Percentiles rank a stretch among this genome's conserved stretches.
These are phyloP conservation scores for Porcisia deanei DNA, from an alignment of 208 protist genomes.

Conservation along the genomic window DNA sequence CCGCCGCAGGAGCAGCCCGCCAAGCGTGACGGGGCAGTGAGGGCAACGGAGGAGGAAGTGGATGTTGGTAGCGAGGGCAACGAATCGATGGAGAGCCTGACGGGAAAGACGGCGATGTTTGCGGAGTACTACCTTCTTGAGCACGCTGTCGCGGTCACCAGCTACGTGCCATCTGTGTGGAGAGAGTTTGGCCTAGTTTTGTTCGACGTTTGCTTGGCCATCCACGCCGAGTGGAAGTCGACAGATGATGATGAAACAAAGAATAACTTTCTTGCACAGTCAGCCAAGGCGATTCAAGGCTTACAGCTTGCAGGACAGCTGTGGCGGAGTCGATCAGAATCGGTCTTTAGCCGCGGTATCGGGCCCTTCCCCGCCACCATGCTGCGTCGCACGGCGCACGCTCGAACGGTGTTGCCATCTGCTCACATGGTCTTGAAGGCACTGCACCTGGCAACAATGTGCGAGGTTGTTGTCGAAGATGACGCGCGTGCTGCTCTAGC, in stretches of 20 bases:
- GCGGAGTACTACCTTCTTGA: constrained; percentile 85
- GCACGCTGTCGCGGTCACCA: constrained; percentile 60
- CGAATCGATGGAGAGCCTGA: constrained; percentile 34
- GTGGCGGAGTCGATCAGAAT: constrained; percentile 59
- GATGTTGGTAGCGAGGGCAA: constrained; percentile 1
- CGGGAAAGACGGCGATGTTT: constrained; percentile 52
- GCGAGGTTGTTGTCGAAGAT: constrained; percentile 41
- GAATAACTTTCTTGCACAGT: constrained; percentile 77
- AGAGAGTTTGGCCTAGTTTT: constrained; percentile 85
- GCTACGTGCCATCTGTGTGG: constrained; percentile 68
- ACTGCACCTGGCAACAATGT: constrained; percentile 62
- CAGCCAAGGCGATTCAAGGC: constrained; percentile 74
- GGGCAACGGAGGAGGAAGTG: background rate
- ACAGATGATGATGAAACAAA: constrained; percentile 76
- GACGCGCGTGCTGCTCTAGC: constrained; percentile 11
- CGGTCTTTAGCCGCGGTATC: constrained; percentile 53
- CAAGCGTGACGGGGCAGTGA: background rate
- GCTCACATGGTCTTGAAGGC: constrained; percentile 78
- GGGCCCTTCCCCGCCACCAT: constrained; percentile 64
- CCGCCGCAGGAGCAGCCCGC: background rate
- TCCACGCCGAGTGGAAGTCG: constrained; percentile 71
- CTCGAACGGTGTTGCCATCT: constrained; percentile 63
- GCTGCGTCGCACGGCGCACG: constrained; percentile 63
- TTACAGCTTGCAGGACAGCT: constrained; percentile 77
- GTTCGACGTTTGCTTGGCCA: constrained; percentile 87